Conservation (phyloP, 1,284 basidiomycete species). For the Stygiomarasmius scandens region DNA sequence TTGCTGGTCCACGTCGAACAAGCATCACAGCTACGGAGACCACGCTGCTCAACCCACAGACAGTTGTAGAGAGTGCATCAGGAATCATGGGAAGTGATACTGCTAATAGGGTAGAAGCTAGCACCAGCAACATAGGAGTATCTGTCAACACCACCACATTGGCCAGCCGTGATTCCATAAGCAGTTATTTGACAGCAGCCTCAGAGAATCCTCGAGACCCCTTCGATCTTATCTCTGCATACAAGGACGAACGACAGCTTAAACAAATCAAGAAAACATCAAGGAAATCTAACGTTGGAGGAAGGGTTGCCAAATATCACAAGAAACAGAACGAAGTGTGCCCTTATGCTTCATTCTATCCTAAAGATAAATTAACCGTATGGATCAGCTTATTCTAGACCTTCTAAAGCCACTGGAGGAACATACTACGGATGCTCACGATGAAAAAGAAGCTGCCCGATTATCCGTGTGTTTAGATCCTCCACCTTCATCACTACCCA, state of each 20-base stretch:
- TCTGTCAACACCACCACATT: neutral
- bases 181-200: neutral
- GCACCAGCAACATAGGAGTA: neutral
- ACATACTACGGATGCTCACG: conserved; percentile 75
- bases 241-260: neutral
- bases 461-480: conserved; percentile 53
- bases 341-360: neutral
- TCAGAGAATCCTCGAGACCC: neutral
- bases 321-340: neutral
- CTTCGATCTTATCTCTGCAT: neutral
- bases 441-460: conserved; percentile 63
- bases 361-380: neutral
- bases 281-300: neutral
- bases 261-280: neutral
- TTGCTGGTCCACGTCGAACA: neutral
- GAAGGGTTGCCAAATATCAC: neutral
- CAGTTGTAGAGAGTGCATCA: neutral
- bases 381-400: conserved; percentile 69
- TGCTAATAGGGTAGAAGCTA: neutral
- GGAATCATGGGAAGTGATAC: neutral
- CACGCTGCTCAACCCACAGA: neutral
- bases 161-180: neutral
- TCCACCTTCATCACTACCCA: neutral
- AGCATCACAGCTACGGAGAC: neutral
- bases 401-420: conserved; percentile 89